phyloP scores from a whole-genome alignment of 2,329 filamentous ascomycete genomes.

The Fusarium sp. region DNA sequence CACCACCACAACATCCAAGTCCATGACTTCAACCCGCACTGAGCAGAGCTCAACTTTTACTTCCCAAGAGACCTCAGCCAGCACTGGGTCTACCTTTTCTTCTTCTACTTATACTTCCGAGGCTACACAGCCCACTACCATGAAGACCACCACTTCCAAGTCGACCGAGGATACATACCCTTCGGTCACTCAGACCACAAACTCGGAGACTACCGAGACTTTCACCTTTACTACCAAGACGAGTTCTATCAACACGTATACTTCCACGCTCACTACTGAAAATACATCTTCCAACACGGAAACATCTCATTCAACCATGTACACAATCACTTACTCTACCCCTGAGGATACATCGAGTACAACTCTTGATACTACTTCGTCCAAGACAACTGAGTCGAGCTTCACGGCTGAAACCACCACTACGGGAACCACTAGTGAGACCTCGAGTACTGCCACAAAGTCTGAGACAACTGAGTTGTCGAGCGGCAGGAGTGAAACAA shows the following conservation, averaged over 20 bases:
- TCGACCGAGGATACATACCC: background rate
- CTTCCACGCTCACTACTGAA: background rate
- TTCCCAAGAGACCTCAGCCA: background rate
- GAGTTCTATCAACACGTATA: background rate
- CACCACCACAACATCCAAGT: background rate
- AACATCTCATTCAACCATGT: background rate
- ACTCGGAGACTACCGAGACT: background rate
- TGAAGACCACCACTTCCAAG: background rate
- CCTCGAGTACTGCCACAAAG: background rate
- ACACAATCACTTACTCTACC: background rate
- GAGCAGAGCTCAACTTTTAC: background rate
- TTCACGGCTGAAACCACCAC: background rate
- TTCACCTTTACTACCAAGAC: background rate
- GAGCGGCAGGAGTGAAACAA: background rate
- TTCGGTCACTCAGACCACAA: background rate
- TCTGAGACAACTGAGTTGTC: background rate
- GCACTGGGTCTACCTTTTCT: background rate
- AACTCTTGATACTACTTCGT: background rate
- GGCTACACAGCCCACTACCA: background rate
- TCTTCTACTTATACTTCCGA: background rate
- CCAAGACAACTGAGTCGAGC: conserved; percentile 3
- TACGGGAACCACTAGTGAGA: background rate
- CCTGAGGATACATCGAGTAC: background rate
- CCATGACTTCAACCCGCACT: background rate
- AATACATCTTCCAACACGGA: background rate